Evolutionary conservation across 2,329 filamentous ascomycete species (phyloP), one percentile per base, ranked within the genome.

Genomic region (Xylogone sp.): DNA sequence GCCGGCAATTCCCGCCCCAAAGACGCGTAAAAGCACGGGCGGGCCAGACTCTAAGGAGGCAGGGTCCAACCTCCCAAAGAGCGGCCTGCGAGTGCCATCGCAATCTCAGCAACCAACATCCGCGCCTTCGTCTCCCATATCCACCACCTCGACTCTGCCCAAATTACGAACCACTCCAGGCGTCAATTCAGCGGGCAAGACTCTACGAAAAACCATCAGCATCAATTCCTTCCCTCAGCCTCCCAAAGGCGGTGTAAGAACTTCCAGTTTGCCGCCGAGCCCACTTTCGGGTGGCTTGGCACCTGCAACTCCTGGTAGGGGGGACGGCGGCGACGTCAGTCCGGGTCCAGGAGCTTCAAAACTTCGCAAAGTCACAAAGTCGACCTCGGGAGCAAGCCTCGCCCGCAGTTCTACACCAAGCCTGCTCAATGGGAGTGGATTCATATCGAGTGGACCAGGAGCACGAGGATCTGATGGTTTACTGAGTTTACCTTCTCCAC

Each of bases 211-310:
- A 71, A 88, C 88, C 1, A 87, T 96, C 63, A 97, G 92, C 76
- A 96, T 97, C 64, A 93, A 92, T 65, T 86, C 90, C 1, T 97
- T 97, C 65, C 93, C 93, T 24, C 88, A 96, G 58, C 93, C 93
- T 13, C 93, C 93, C 13, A 85, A 85, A 59, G 82, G 84, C 45
- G 78, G 79, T 49, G 77, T 71, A 49, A 77, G 80, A 58, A 71
- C 75, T 45, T 73, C 73, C 61, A 90, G 78, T 70, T 74, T 83
- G 51, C 88, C 81, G 48, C 82, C 77, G 50, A 81, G 81, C 69
- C 83, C 78, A 56, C 69, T 85, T 44, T 77, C 79, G 18, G 73
- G 70, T 53, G 81, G 80, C 8, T 46, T 54, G 21, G 45, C 52
- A 27, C 53, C 58, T 42, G 55, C 47, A 5, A 61, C 45, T 49